Base-by-base conservation (phyloP, 306 rosid species). In the Adenanthera pavonina region DNA sequence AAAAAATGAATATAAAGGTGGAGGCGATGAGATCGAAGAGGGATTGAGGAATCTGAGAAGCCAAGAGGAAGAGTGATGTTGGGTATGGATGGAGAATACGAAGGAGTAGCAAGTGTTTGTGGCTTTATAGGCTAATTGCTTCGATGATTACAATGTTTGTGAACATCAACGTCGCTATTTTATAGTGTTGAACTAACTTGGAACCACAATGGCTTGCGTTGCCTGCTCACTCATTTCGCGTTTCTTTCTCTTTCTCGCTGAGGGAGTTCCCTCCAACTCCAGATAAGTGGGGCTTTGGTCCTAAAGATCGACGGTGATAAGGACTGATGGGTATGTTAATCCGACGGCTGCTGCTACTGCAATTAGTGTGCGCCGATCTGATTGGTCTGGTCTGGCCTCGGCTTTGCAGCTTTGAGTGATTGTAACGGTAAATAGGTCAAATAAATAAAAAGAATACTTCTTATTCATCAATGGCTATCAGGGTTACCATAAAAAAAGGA, bases 1-100 rank as follows among this genome's bases (percentile, higher is more conserved):
- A 49, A 69, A 78, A 47, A 80, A 49, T 3, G 51, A 76, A 44
- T 85, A 72, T 81, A 11, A 67, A 53, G 68, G 38, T 0, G 36
- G 7, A 25, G 83, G 85, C 56, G 74, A 69, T 44, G 3, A 44
- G 38, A 69, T 69, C 74, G 73, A 69, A 46, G 74, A 43, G 49
- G 64, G 11, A 19, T 19, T 7, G 35, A 57, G 33, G 34, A 57
- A 57, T 57, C 34, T 7, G 64, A 57, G 64, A 20, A 57, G 64
- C 62, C 62, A 20, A 57, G 36, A 43, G 52, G 6, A 40, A 43
- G 49, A 0, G 72, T n/a, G 52, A 13, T 9, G 33, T 68, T 25
- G 5, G 74, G 17, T 9, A 43, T 44, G 54, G 74, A n/a, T 69
- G 74, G 74, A 69, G 74, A 44, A 14, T 46, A 69, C 40, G 74